Conservation (phyloP, 2,329 filamentous ascomycete genomes). For the Ascochyta clinopodiicola region DNA sequence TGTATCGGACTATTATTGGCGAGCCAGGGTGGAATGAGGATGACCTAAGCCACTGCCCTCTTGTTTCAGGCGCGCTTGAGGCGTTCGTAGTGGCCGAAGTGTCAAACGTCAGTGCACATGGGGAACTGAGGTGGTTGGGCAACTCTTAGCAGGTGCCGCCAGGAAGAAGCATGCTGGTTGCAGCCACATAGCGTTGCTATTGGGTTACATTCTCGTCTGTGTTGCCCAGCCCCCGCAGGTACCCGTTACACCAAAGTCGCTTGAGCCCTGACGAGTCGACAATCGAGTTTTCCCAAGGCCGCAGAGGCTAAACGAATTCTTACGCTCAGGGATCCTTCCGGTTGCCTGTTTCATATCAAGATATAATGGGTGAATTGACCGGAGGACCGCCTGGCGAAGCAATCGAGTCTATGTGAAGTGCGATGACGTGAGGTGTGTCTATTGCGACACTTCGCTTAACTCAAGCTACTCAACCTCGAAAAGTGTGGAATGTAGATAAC, state of each 20-base stretch:
- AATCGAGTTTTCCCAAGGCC: constrained; percentile 8
- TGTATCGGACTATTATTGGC: constrained; percentile 44
- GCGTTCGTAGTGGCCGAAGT: constrained; percentile 24
- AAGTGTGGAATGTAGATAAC: constrained; percentile 23
- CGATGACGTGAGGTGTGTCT: constrained; percentile 5
- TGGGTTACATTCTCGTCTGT: constrained; percentile 23
- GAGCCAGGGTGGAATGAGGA: constrained; percentile 42
- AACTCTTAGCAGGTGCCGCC: constrained; percentile 26
- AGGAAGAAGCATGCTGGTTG: constrained; percentile 36
- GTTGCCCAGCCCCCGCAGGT: constrained; percentile 25
- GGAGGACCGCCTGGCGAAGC: not conserved
- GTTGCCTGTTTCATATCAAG: not conserved
- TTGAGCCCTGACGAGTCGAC: constrained; percentile 19
- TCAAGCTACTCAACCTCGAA: constrained; percentile 17
- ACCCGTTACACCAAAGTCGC: constrained; percentile 22
- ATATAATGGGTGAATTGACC: not conserved
- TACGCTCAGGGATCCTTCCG: not conserved
- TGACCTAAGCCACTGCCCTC: constrained; percentile 38
- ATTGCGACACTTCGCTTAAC: constrained; percentile 16
- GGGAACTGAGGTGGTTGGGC: constrained; percentile 32
- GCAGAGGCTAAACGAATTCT: not conserved
- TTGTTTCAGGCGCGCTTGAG: constrained; percentile 34
- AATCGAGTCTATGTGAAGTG: not conserved
- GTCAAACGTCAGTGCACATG: constrained; percentile 22
- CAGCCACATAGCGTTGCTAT: constrained; percentile 25